These are phyloP conservation scores for Hordeum pubiflorum DNA, from an alignment of 202 grass and related monocot genomes.

Conservation along the genomic window DNA sequence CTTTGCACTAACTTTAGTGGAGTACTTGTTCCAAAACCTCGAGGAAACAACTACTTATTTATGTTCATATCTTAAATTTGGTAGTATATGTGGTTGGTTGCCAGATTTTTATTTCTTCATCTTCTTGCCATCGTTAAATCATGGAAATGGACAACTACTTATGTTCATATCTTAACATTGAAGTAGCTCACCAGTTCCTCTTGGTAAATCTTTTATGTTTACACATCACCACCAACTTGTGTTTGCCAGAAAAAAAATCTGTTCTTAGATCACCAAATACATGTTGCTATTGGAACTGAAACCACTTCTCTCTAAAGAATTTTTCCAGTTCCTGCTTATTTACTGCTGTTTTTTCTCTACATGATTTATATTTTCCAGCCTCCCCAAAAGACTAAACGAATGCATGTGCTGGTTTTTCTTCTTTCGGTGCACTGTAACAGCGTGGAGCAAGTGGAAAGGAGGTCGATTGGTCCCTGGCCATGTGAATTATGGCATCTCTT, in stretches of 20 bases:
- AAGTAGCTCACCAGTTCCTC: neutral
- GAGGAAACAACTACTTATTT: neutral
- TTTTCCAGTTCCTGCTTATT: neutral
- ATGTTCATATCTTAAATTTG: too few species aligned
- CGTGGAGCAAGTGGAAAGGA: neutral
- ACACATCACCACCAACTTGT: neutral
- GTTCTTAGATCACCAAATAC: neutral
- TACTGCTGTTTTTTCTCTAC: neutral
- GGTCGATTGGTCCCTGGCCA: neutral
- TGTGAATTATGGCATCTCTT: neutral
- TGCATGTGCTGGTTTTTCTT: neutral
- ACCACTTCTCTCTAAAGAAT: too few species aligned
- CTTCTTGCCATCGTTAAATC: neutral
- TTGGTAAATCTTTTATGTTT: neutral
- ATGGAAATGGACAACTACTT: neutral
- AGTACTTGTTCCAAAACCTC: neutral
- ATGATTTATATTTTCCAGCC: too few species aligned
- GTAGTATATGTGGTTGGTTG: neutral
- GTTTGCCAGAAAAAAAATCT: too few species aligned
- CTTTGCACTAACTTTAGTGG: too few species aligned
- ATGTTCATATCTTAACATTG: neutral
- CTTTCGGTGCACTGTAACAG: neutral
- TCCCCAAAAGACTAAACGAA: neutral
- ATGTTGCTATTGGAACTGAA: too few species aligned
- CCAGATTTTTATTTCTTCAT: neutral